These are phyloP conservation scores for Metschnikowia amazonensis DNA, from an alignment of 805 yeast species.

Conservation along the genomic window DNA sequence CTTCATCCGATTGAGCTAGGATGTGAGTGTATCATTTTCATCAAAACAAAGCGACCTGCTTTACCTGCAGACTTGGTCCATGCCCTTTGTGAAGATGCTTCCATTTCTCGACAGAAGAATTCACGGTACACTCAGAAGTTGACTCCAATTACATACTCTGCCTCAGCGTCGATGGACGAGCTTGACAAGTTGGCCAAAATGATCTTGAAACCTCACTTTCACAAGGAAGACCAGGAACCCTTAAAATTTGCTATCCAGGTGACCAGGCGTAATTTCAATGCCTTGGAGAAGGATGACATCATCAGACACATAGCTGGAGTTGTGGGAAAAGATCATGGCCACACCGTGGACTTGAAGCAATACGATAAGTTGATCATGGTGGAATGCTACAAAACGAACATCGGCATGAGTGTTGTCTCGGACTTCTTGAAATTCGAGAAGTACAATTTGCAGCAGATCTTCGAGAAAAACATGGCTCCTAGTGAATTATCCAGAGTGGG, in stretches of 20 bases:
- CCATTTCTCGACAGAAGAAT: constrained; percentile 47
- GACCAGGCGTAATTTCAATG: constrained; percentile 71
- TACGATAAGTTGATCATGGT: constrained; percentile 77
- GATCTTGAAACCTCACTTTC: constrained; percentile 70
- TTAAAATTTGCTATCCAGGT: constrained; percentile 76
- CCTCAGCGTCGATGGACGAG: constrained; percentile 68
- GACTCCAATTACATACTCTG: constrained; percentile 75
- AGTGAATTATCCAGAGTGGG: constrained; percentile 14
- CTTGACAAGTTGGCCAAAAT: constrained; percentile 53
- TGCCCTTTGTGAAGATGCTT: constrained; percentile 58
- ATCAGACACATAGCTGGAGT: constrained; percentile 66
- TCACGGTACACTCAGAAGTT: constrained; percentile 75
- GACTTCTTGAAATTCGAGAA: constrained; percentile 59
- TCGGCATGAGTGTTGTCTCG: constrained; percentile 82
- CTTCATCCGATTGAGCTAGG: constrained; percentile 60
- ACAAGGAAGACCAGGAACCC: constrained; percentile 40
- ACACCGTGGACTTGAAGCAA: constrained; percentile 72
- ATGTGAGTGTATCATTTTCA: constrained; percentile 81
- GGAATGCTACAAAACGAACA: constrained; percentile 82
- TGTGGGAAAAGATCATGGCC: constrained; percentile 68
- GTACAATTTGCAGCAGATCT: constrained; percentile 80
- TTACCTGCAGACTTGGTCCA: constrained; percentile 72
- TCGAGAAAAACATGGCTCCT: constrained; percentile 40
- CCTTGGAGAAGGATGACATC: constrained; percentile 66
- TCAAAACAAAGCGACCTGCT: constrained; percentile 75